phyloP scores from a whole-genome alignment of 2,329 filamentous ascomycete genomes.

The Paracorniculantispora psalliotae region DNA sequence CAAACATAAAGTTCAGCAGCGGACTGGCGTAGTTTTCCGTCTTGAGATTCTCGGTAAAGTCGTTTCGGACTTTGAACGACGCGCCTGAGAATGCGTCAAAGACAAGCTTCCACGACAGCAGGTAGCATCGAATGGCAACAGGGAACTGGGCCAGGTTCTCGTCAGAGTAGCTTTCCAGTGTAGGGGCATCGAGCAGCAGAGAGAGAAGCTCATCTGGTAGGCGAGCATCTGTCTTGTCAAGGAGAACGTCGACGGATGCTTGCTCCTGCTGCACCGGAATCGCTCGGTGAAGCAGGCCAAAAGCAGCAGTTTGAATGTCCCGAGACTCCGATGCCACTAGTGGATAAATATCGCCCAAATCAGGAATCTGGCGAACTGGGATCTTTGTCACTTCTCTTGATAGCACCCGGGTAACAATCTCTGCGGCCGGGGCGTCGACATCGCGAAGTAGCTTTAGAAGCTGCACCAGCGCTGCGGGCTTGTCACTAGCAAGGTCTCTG shows the following conservation, averaged over 20 bases:
- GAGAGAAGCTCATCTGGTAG: conserved; percentile 83
- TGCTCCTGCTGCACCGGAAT: conserved; percentile 76
- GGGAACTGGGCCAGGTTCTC: conserved; percentile 66
- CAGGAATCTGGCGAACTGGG: conserved; percentile 55
- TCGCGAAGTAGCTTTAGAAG: conserved; percentile 53
- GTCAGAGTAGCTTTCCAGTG: conserved; percentile 61
- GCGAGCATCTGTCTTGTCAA: conserved; percentile 66
- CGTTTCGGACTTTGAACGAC: conserved; percentile 74
- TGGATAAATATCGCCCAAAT: conserved; percentile 65
- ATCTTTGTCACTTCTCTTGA: conserved; percentile 63
- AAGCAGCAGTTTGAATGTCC: conserved; percentile 74
- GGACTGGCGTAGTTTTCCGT: conserved; percentile 62
- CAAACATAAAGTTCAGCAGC: conserved; percentile 74
- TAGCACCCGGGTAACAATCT: conserved; percentile 71
- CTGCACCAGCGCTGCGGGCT: conserved; percentile 55
- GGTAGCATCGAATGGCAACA: conserved; percentile 66
- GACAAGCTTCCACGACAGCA: conserved; percentile 83
- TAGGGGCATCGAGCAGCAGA: conserved; percentile 73
- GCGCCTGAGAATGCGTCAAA: conserved; percentile 80
- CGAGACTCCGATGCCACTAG: conserved; percentile 71
- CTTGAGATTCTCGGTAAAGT: conserved; percentile 77
- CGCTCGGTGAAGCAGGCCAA: conserved; percentile 72
- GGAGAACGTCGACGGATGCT: conserved; percentile 68
- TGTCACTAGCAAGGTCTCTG: conserved; percentile 50
- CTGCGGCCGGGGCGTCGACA: conserved; percentile 56